Conservation (phyloP, 75 land plant genomes). For the Ceratopteris richardii region DNA sequence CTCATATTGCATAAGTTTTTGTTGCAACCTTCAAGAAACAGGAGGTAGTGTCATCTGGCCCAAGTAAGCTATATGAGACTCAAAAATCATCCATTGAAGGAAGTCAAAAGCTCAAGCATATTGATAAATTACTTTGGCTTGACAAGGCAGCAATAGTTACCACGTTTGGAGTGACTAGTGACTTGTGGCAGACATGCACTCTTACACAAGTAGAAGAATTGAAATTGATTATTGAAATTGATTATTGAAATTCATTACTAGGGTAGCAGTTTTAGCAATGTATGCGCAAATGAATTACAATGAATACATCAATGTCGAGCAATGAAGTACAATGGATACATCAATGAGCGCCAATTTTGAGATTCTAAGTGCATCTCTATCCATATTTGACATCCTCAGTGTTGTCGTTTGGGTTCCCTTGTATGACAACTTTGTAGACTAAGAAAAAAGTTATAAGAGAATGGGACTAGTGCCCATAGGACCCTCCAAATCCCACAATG, state of each 20-base stretch:
- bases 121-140: slow-evolving; percentile 45
- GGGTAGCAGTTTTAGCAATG: slow-evolving; percentile 56
- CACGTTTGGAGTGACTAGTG: slow-evolving; percentile 5
- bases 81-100: slow-evolving; percentile 44
- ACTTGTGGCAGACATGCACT: slow-evolving; percentile 63
- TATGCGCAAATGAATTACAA: slow-evolving; percentile 70
- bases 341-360: slow-evolving; percentile 52
- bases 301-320: slow-evolving; percentile 71
- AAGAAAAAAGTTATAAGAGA: too few species aligned
- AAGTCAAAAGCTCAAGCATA: slow-evolving; percentile 70
- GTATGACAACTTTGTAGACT: slow-evolving; percentile 65
- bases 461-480: too few species aligned
- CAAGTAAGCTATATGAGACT: slow-evolving; percentile 45
- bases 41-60: slow-evolving; percentile 34
- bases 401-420: slow-evolving; percentile 76
- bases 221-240: slow-evolving; percentile 56
- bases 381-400: slow-evolving; percentile 68
- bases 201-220: slow-evolving; percentile 90
- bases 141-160: slow-evolving; percentile 75
- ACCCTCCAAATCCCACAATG: too few species aligned
- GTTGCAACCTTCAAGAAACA: slow-evolving; percentile 52
- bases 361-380: slow-evolving; percentile 76
- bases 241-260: slow-evolving; percentile 61
- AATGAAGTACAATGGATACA: slow-evolving; percentile 59
- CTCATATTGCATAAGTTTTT: slow-evolving; percentile 54